These are phyloP conservation scores for Trichoderma polysporum DNA, from an alignment of 2,329 filamentous ascomycete species.

Conservation along the genomic window DNA sequence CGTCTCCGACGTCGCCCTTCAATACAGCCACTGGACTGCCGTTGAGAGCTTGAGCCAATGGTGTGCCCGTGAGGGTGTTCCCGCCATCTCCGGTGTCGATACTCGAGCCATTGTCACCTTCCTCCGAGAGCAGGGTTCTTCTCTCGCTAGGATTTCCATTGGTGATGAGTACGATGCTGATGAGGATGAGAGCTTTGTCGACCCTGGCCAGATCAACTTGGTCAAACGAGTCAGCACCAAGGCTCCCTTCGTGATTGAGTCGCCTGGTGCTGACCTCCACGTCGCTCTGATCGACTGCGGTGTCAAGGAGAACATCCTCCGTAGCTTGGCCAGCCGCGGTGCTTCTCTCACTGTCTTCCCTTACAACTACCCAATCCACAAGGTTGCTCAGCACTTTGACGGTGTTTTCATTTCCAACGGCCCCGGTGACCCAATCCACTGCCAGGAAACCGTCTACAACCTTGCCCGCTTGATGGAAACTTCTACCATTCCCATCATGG, in stretches of 20 bases:
- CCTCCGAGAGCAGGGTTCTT: conserved; percentile 94
- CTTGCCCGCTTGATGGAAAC: conserved; percentile 86
- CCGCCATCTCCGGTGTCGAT: conserved; percentile 94
- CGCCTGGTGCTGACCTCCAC: conserved; percentile 79
- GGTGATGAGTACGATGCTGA: conserved; percentile 98
- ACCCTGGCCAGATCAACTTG: conserved; percentile 94
- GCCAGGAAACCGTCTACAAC: conserved; percentile 91
- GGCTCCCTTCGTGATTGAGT: conserved; percentile 92
- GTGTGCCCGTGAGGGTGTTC: conserved; percentile 95
- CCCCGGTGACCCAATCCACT: conserved; percentile 96
- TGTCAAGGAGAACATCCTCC: conserved; percentile 99
- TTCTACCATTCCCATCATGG: conserved; percentile 90
- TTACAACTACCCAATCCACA: conserved; percentile 96
- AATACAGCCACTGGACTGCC: conserved; percentile 98
- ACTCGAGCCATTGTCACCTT: conserved; percentile 95
- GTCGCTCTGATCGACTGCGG: conserved; percentile 95
- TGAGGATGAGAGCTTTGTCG: conserved; percentile 93
- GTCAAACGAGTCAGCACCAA: conserved; percentile 97
- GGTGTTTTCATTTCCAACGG: conserved; percentile 99
- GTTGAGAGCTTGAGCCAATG: conserved; percentile 90
- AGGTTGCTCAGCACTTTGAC: conserved; percentile 96
- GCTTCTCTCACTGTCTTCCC: conserved; percentile 93
- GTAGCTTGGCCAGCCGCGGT: conserved; percentile 87
- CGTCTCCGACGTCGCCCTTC: conserved; percentile 87
- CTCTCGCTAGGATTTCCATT: conserved; percentile 88